These are phyloP conservation scores for Lobosporangium transversale DNA, from an alignment of 192 early-diverging fungal genomes.

Conservation along the genomic window DNA sequence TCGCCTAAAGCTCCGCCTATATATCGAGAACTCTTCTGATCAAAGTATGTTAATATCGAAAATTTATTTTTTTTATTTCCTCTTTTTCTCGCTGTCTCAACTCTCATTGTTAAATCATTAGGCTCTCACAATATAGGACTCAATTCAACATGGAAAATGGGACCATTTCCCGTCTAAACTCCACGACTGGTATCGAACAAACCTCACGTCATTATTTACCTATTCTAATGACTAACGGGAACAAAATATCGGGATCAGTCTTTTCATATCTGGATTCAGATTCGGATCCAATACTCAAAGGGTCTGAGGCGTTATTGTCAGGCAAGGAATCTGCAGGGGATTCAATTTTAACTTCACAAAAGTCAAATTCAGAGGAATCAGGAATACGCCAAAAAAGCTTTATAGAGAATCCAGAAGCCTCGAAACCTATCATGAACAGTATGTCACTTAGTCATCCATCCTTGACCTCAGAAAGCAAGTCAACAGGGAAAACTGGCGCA, in stretches of 20 bases:
- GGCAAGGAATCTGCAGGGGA: not conserved
- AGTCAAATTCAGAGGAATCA: not conserved
- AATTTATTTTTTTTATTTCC: too few species aligned
- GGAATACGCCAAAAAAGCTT: not conserved
- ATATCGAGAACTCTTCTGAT: too few species aligned
- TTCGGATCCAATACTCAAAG: not conserved
- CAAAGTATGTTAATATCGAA: too few species aligned
- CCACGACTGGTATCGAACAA: slow-evolving; percentile 32
- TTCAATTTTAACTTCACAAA: not conserved
- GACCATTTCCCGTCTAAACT: slow-evolving; percentile 22
- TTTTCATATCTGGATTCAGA: slow-evolving; percentile 30
- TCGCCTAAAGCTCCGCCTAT: too few species aligned
- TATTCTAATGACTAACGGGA: slow-evolving; percentile 36
- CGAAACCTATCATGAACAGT: too few species aligned
- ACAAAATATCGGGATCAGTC: slow-evolving; percentile 29
- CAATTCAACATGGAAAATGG: slow-evolving; percentile 45
- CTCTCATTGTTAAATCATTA: too few species aligned
- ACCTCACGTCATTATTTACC: slow-evolving; percentile 39
- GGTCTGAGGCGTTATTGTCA: not conserved
- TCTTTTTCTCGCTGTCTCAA: too few species aligned
- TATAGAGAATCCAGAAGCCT: too few species aligned
- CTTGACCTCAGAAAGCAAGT: too few species aligned
- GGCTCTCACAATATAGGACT: slow-evolving; percentile 15
- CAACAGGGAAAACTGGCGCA: too few species aligned
- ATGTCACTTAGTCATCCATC: too few species aligned